These are phyloP conservation scores for Solanum etuberosum DNA, from an alignment of 257 asterid genomes.

Conservation along the genomic window DNA sequence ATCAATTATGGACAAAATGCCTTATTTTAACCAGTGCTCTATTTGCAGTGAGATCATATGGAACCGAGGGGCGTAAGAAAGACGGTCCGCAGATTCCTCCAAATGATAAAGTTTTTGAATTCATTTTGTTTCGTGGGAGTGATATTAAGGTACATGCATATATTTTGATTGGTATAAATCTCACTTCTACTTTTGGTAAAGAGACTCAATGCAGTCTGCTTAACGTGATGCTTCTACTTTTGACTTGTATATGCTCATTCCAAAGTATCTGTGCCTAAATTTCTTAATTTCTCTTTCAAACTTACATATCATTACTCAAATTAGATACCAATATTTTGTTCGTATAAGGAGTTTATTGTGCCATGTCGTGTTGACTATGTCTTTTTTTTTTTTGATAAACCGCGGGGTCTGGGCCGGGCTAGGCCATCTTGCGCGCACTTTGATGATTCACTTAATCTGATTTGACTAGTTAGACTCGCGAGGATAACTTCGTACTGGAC, in stretches of 20 bases:
- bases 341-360: background rate
- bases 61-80: slow-evolving; percentile 74
- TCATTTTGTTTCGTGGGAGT: slow-evolving; percentile 68
- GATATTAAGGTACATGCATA: slow-evolving; percentile 53
- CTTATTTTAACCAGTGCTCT: background rate
- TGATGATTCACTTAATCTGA: background rate
- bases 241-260: background rate
- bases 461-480: background rate
- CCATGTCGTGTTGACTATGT: background rate
- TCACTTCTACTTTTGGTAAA: background rate
- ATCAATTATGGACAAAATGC: background rate
- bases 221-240: background rate
- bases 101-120: slow-evolving; percentile 55
- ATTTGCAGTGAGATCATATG: slow-evolving; percentile 64
- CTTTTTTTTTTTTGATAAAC: background rate
- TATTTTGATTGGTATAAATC: background rate
- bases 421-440: background rate
- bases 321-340: background rate
- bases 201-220: background rate
- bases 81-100: slow-evolving; percentile 69
- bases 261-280: background rate
- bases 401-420: background rate
- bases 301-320: background rate
- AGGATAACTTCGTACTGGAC: background rate
- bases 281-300: background rate